Base-by-base conservation (phyloP, 2,329 filamentous ascomycete species). In the Chalara sp. region DNA sequence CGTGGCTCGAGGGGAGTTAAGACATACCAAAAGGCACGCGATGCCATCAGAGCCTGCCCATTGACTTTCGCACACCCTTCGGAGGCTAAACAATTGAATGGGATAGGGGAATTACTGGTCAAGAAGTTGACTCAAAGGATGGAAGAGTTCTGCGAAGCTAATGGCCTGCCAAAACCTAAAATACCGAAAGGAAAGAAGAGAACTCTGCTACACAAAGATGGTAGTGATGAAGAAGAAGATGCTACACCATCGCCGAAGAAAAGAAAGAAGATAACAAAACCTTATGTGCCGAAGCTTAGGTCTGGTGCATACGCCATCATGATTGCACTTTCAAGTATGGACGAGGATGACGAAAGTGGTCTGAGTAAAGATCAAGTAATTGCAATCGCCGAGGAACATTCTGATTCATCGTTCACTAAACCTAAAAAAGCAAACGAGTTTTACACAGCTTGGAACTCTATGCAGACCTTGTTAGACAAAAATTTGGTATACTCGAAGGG, bases 391-490 rank as follows among this genome's bases (percentile, higher is more conserved):
- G 85, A 92, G 60, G 79, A 79, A 6, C 74, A 87, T 64, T 89
- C 84, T 60, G 86, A 91, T 62, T 70, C 83, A 2, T 90, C 86
- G 0, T 90, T 89, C 60, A 84, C 78, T 0, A 80, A 78, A 0
- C 83, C 86, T 0, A 74, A 71, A 40, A 84, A 88, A 49, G 73
- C 85, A 0, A 83, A 76, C 8, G 86, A 83, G 51, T 87, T 80
- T 60, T 87, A 88, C 59, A 92, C 87, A 0, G 88, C 88, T 0
- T 93, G 87, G 87, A 86, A 80, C 61, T 89, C 87, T 1, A 90
- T 92, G 77, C 88, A 87, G 63, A 89, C 84, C 0, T 69, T 93
- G 32, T 58, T 83, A 5, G 75, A 81, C 49, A 89, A 91, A 63
- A 86, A 89, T 51, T 70, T 91, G 4, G 85, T 91, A 0, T 83